These are phyloP conservation scores for Spinacia oleracea DNA, from an alignment of 179 eudicot species.

Conservation along the genomic window DNA sequence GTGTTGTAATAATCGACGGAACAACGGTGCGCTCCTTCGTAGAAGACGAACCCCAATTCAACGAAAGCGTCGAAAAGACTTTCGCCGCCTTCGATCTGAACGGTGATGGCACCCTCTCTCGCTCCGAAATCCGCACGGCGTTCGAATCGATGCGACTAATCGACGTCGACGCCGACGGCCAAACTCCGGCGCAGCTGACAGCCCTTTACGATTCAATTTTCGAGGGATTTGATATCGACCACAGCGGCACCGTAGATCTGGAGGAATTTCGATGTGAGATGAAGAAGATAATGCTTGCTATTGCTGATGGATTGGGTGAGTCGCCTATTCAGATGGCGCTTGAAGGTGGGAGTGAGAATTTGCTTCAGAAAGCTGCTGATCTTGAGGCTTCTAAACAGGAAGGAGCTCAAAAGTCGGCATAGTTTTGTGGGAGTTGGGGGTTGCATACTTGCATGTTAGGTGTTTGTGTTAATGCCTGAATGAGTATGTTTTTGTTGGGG, in stretches of 20 bases:
- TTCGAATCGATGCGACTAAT: slow-evolving; percentile 61
- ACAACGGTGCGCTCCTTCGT: slow-evolving; percentile 67
- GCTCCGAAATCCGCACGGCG: slow-evolving; percentile 66
- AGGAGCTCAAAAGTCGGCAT: slow-evolving; percentile 5
- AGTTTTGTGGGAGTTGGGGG: not conserved
- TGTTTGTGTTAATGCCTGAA: slow-evolving; percentile 23
- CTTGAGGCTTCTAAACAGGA: slow-evolving; percentile 52
- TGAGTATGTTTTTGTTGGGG: not conserved
- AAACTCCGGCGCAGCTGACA: slow-evolving; percentile 52
- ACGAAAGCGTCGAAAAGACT: slow-evolving; percentile 41
- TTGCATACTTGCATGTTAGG: slow-evolving; percentile 23
- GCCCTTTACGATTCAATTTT: slow-evolving; percentile 70
- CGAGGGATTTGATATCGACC: slow-evolving; percentile 57
- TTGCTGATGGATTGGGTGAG: slow-evolving; percentile 73
- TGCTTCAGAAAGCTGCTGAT: slow-evolving; percentile 67
- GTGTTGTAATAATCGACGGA: slow-evolving; percentile 79
- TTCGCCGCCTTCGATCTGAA: slow-evolving; percentile 57
- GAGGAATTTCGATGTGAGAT: slow-evolving; percentile 59
- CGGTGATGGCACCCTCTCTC: slow-evolving; percentile 53
- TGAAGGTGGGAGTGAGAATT: slow-evolving; percentile 45
- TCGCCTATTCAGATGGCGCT: slow-evolving; percentile 69
- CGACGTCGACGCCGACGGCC: slow-evolving; percentile 50
- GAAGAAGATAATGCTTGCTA: slow-evolving; percentile 70
- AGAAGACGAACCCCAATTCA: slow-evolving; percentile 54
- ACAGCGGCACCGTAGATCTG: slow-evolving; percentile 47